These are phyloP conservation scores for Acacia crassicarpa DNA, from an alignment of 306 rosid genomes.

Conservation along the genomic window DNA sequence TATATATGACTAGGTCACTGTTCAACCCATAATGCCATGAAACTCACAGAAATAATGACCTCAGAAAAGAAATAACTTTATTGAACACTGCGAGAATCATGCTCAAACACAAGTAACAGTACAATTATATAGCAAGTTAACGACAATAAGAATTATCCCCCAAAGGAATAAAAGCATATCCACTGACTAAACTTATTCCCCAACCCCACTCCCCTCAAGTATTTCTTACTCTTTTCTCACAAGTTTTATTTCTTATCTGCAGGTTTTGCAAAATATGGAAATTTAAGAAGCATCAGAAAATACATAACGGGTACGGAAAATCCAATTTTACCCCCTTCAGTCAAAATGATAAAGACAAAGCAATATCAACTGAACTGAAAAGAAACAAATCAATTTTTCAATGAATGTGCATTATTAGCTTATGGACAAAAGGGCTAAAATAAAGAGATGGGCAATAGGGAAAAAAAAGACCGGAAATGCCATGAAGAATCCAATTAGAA, in stretches of 20 bases:
- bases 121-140: background rate
- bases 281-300: background rate
- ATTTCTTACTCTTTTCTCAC: background rate
- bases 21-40: background rate
- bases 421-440: background rate
- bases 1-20: background rate
- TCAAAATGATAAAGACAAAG: background rate
- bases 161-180: background rate
- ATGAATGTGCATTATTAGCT: conserved; percentile 7
- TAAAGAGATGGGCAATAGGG: background rate
- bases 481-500: background rate
- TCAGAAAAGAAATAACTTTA: background rate
- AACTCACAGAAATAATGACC: background rate
- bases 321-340: background rate
- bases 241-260: background rate
- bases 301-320: background rate
- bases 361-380: background rate
- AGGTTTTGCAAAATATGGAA: background rate
- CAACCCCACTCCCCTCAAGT: background rate
- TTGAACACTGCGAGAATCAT: background rate
- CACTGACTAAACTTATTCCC: background rate
- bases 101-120: background rate
- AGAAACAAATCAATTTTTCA: conserved; percentile 11
- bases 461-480: background rate
- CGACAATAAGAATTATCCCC: background rate